Evolutionary conservation across 2,329 filamentous ascomycete species (phyloP).

Genomic region (Byssochlamys sp.): DNA sequence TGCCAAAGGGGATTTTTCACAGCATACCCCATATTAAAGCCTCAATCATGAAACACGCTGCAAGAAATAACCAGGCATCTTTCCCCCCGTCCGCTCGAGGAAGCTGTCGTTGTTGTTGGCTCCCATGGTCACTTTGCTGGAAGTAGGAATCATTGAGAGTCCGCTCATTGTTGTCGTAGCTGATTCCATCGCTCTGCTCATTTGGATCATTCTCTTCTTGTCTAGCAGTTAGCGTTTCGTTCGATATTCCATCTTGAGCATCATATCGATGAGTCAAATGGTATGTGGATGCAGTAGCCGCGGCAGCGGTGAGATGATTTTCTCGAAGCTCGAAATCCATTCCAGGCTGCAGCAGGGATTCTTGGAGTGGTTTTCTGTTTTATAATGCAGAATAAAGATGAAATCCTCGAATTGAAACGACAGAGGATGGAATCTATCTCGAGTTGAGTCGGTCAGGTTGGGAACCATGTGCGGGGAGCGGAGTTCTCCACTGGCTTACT

Average conservation of each 20-base stretch:
- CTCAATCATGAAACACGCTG: conserved; percentile 44
- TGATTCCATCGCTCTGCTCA: background rate
- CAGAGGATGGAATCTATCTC: background rate
- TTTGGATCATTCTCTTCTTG: background rate
- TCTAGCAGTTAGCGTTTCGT: background rate
- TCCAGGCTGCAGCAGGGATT: background rate
- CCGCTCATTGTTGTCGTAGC: background rate
- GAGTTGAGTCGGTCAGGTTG: background rate
- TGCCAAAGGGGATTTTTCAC: background rate
- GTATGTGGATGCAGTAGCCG: background rate
- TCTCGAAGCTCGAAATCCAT: background rate
- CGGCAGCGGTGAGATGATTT: background rate
- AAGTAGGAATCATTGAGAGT: background rate
- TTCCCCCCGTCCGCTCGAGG: background rate
- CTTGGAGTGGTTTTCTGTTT: background rate
- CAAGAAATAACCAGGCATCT: conserved; percentile 2
- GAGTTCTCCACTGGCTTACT: background rate
- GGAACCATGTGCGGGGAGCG: background rate
- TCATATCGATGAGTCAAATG: too few species aligned
- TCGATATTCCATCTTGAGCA: background rate
- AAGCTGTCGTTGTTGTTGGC: background rate
- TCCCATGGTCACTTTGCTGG: background rate
- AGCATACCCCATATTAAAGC: conserved; percentile 44
- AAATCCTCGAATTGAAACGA: background rate
- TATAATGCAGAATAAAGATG: background rate